Percentiles rank a stretch among this genome's conserved stretches.
phyloP scores from a whole-genome alignment of 345 rosid genomes.

The Linum trigynum region DNA sequence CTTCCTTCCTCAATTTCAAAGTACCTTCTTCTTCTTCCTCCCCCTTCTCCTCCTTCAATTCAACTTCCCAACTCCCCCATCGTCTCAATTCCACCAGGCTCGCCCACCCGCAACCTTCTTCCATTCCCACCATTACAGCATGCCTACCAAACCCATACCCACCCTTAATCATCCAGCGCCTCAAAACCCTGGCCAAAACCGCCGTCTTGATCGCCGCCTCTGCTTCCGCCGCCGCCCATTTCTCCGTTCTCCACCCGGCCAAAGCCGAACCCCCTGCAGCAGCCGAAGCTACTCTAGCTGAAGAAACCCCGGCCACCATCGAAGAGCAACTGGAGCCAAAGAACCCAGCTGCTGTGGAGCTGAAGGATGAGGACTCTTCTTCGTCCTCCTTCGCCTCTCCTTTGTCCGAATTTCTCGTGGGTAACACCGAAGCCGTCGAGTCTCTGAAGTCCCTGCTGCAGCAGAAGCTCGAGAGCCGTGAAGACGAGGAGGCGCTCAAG shows the following conservation, averaged over 20 bases:
- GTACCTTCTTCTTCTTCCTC: conserved; percentile 12
- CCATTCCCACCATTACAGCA: conserved; percentile 2
- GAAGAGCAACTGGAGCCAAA: conserved; percentile 1
- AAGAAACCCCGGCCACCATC: conserved; percentile 14
- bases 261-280: conserved; percentile 45
- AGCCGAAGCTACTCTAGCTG: conserved; percentile 16
- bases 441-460: conserved; percentile 49
- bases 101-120: conserved; percentile 3
- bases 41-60: conserved; percentile 10
- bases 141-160: background rate
- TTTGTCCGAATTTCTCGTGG: conserved; percentile 37
- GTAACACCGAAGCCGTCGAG: conserved; percentile 42
- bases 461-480: conserved; percentile 61
- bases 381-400: conserved; percentile 3
- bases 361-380: conserved; percentile 14
- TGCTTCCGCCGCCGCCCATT: conserved; percentile 36
- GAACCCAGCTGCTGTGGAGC: background rate
- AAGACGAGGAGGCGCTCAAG: conserved; percentile 55
- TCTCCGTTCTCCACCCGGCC: conserved; percentile 31
- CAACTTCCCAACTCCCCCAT: conserved; percentile 4
- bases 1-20: conserved; percentile 21
- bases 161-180: conserved; percentile 14
- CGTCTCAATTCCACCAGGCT: conserved; percentile 17
- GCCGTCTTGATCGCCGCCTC: conserved; percentile 45
- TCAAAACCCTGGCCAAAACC: conserved; percentile 41